Percentiles rank a stretch among this genome's conserved stretches.
Evolutionary conservation across 2,329 filamentous ascomycete genomes (phyloP).

Genomic region (Berkeleyomyces rouxiae): DNA sequence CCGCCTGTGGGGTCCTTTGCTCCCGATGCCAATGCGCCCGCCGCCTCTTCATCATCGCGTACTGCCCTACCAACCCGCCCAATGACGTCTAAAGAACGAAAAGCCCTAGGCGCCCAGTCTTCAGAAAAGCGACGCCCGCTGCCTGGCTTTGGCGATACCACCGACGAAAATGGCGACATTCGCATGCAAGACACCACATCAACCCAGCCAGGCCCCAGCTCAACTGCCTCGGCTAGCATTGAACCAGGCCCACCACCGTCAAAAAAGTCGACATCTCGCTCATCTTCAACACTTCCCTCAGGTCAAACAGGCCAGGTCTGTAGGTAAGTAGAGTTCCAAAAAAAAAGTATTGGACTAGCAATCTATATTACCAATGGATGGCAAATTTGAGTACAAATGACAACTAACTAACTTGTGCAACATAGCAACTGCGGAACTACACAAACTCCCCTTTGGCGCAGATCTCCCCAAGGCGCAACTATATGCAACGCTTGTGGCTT

Average conservation of each 20-base stretch:
- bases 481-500: constrained; percentile 97
- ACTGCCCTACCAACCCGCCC: constrained; percentile 11
- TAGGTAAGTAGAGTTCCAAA: constrained; percentile 36
- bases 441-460: constrained; percentile 82
- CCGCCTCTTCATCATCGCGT: not conserved
- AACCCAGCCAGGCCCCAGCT: not conserved
- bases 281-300: constrained; percentile 1
- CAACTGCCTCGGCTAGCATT: not conserved
- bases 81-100: constrained; percentile 2
- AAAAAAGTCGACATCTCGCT: not conserved
- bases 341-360: not conserved
- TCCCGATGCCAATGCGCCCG: not conserved
- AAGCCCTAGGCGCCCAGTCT: not conserved
- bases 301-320: constrained; percentile 42
- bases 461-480: constrained; percentile 80
- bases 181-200: constrained; percentile 2
- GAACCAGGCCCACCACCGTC: constrained; percentile 5
- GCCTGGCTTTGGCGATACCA: constrained; percentile 6
- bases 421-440: constrained; percentile 86
- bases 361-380: constrained; percentile 14
- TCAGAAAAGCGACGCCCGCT: constrained; percentile 5
- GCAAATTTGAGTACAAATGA: constrained; percentile 12
- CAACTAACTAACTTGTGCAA: not conserved
- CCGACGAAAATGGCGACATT: constrained; percentile 6
- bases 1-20: not conserved